Evolutionary conservation across 306 rosid species (phyloP).

Genomic region (Dalbergia cochinchinensis): DNA sequence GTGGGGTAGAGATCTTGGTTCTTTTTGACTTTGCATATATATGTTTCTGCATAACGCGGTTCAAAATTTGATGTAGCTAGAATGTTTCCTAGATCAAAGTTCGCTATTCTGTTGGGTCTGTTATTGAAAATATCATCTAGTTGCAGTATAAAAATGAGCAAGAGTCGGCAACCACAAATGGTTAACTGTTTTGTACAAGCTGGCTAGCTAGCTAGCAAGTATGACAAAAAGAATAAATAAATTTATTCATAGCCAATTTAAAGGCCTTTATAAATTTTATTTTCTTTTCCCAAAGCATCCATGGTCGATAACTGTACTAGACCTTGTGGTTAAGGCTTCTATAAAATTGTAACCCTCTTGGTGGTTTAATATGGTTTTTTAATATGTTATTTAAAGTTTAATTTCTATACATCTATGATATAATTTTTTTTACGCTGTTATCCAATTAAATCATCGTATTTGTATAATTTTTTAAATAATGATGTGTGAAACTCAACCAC

Average conservation of each 20-base stretch:
- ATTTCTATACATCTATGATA: no score
- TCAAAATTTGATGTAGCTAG: not conserved
- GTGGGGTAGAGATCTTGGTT: slow-evolving; percentile 9
- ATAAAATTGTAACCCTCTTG: no score
- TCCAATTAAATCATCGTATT: no score
- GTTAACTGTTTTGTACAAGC: not conserved
- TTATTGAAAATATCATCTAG: not conserved
- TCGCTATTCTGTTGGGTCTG: not conserved
- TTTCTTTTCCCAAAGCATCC: no score
- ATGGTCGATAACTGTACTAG: no score
- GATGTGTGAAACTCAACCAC: no score
- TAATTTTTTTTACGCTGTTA: no score
- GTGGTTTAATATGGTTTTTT: no score
- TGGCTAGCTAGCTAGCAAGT: not conserved
- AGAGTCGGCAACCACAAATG: not conserved
- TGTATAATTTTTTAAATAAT: no score
- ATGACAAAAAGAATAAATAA: not conserved
- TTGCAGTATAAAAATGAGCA: not conserved
- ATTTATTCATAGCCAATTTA: not conserved
- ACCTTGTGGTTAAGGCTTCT: no score
- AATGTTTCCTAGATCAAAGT: not conserved
- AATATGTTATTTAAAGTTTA: no score
- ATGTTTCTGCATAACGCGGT: slow-evolving; percentile 34
- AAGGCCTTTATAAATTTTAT: no score
- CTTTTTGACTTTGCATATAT: slow-evolving; percentile 29